phyloP scores from a whole-genome alignment of 2,329 filamentous ascomycete genomes.

The Fusarium devonianum region DNA sequence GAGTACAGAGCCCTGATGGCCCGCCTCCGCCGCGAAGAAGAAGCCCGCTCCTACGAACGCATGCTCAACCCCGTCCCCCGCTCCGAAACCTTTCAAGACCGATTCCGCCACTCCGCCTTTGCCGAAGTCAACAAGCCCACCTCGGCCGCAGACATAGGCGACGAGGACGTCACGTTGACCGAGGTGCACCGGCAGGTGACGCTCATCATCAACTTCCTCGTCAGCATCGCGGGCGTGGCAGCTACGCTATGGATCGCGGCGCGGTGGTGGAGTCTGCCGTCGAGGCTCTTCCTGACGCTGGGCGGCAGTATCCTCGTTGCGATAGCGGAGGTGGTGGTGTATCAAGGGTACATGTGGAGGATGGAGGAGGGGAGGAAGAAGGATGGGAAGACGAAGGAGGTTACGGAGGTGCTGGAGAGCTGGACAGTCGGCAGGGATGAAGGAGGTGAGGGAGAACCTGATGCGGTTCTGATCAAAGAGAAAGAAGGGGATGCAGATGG shows the following conservation, averaged over 20 bases:
- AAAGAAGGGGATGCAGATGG: constrained; percentile 31
- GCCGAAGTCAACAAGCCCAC: constrained; percentile 60
- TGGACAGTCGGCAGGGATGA: constrained; percentile 67
- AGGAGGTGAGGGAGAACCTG: constrained; percentile 47
- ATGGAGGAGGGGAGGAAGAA: constrained; percentile 72
- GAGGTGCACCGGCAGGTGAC: constrained; percentile 83
- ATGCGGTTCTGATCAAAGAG: constrained; percentile 37
- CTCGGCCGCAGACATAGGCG: constrained; percentile 55
- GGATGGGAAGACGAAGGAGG: constrained; percentile 67
- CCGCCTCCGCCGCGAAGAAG: constrained; percentile 81
- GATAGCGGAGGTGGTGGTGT: constrained; percentile 79
- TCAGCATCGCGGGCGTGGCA: constrained; percentile 83
- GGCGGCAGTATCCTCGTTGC: constrained; percentile 73
- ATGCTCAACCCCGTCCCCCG: constrained; percentile 71
- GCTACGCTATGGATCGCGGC: constrained; percentile 81
- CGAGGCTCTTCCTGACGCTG: constrained; percentile 74
- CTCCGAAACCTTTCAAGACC: constrained; percentile 66
- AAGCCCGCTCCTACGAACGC: constrained; percentile 80
- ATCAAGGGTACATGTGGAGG: constrained; percentile 76
- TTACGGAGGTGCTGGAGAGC: constrained; percentile 73
- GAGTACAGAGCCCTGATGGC: constrained; percentile 92
- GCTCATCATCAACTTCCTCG: constrained; percentile 86
- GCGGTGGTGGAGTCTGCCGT: constrained; percentile 76
- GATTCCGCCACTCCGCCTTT: constrained; percentile 65
- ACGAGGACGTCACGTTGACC: constrained; percentile 72